Percentiles rank a stretch among this genome's conserved stretches.
phyloP scores from a whole-genome alignment of 75 land plant species.

The Azolla pinnata region DNA sequence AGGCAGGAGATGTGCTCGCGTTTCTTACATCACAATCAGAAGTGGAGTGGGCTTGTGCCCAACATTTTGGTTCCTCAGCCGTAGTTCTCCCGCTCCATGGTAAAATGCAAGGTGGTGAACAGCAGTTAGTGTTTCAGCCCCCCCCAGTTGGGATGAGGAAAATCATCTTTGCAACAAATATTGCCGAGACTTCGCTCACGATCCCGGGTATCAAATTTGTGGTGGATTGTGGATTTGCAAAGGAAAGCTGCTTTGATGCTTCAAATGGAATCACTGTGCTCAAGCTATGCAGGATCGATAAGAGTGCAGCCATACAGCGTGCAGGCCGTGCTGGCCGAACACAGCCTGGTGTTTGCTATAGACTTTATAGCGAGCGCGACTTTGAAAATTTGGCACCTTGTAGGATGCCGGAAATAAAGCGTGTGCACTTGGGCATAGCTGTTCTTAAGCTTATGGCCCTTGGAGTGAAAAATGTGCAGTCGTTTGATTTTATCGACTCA shows the following conservation, averaged over 20 bases:
- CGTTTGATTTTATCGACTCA: slow-evolving; percentile 74
- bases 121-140: slow-evolving; percentile 42
- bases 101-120: slow-evolving; percentile 54
- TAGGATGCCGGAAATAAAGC: slow-evolving; percentile 63
- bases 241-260: slow-evolving; percentile 67
- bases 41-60: slow-evolving; percentile 80
- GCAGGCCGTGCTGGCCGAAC: slow-evolving; percentile 83
- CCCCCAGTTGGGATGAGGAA: slow-evolving; percentile 47
- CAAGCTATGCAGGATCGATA: slow-evolving; percentile 39
- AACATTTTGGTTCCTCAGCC: slow-evolving; percentile 27
- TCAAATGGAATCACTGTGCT: slow-evolving; percentile 57
- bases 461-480: slow-evolving; percentile 38
- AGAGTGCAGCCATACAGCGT: slow-evolving; percentile 67
- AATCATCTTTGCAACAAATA: slow-evolving; percentile 68
- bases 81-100: slow-evolving; percentile 60
- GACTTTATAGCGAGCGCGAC: slow-evolving; percentile 48
- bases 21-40: slow-evolving; percentile 72
- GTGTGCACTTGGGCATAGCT: slow-evolving; percentile 65
- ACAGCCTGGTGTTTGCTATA: slow-evolving; percentile 60
- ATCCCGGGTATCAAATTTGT: slow-evolving; percentile 74
- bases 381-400: slow-evolving; percentile 35
- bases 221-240: slow-evolving; percentile 65
- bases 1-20: slow-evolving; percentile 59
- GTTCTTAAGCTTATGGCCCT: slow-evolving; percentile 58
- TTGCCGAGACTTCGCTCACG: slow-evolving; percentile 84